Conservation (phyloP, 192 early-diverging fungal genomes). For the Coemansia sp. region DNA sequence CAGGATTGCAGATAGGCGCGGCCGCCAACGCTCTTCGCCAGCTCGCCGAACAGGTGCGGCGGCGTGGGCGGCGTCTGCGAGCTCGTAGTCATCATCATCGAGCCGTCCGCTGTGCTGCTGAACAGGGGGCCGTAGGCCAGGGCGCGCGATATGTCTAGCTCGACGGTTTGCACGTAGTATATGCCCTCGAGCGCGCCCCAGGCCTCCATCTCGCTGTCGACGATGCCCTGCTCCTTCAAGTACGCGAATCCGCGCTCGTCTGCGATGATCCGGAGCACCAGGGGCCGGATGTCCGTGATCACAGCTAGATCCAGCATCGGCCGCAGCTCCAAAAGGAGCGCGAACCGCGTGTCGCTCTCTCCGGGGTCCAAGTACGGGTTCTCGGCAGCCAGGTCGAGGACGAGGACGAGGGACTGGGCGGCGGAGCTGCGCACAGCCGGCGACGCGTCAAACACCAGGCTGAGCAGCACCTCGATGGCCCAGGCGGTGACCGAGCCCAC, state of each 20-base stretch:
- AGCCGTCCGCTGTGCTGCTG: constrained; percentile 47
- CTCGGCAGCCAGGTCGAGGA: constrained; percentile 42
- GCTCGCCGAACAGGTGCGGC: constrained; percentile 54
- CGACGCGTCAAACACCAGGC: constrained; percentile 39
- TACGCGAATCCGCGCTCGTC: constrained; percentile 46
- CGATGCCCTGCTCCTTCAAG: constrained; percentile 32
- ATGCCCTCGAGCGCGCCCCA: constrained; percentile 56
- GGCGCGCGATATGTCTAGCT: constrained; percentile 48
- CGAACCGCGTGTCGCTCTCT: constrained; percentile 32
- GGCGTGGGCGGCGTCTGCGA: constrained; percentile 52
- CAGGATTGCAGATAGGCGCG: constrained; percentile 21
- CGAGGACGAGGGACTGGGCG: constrained; percentile 48
- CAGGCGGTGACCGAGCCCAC: constrained; percentile 45
- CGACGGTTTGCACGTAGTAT: constrained; percentile 48
- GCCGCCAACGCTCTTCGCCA: constrained; percentile 30
- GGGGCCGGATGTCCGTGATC: constrained; percentile 47
- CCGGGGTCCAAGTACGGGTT: constrained; percentile 34
- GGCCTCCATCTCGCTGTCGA: constrained; percentile 55
- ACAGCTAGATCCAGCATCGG: constrained; percentile 54
- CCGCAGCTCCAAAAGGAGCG: constrained; percentile 26
- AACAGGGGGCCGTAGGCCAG: constrained; percentile 55
- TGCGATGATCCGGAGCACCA: constrained; percentile 40
- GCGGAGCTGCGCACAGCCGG: constrained; percentile 41
- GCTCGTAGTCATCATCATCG: constrained; percentile 50
- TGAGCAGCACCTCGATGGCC: constrained; percentile 47